Conservation (phyloP, 108 stramenopile genomes). For the Tribonema minus region DNA sequence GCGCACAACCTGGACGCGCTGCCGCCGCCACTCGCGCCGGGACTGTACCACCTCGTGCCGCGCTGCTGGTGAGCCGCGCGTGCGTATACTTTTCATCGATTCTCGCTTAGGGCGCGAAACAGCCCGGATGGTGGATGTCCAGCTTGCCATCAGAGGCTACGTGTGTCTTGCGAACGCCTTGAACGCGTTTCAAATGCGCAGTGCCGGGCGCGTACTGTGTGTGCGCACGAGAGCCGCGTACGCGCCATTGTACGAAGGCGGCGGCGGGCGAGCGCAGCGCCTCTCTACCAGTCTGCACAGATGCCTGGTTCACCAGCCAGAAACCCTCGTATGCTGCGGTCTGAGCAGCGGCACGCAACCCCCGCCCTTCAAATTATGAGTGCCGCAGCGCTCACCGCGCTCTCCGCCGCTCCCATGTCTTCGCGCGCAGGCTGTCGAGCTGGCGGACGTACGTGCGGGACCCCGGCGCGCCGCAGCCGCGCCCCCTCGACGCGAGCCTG, state of each 20-base stretch:
- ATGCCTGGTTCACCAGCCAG: not conserved
- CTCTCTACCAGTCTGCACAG: not conserved
- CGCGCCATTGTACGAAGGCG: not conserved
- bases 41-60: conserved; percentile 45
- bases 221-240: not conserved
- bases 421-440: not conserved
- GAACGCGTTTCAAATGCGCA: no score
- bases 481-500: conserved; percentile 13
- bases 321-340: not conserved
- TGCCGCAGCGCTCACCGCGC: not conserved
- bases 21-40: conserved; percentile 14
- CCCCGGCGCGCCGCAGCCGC: conserved; percentile 19
- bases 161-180: no score
- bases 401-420: not conserved
- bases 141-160: no score
- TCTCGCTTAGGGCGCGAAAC: no score
- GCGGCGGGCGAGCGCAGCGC: not conserved
- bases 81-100: no score
- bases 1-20: not conserved
- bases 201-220: not conserved
- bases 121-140: no score
- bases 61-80: no score
- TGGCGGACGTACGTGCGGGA: conserved; percentile 33
- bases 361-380: not conserved
- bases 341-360: not conserved